phyloP scores from a whole-genome alignment of 2,329 filamentous ascomycete species.

The Acrocalymma vagum region DNA sequence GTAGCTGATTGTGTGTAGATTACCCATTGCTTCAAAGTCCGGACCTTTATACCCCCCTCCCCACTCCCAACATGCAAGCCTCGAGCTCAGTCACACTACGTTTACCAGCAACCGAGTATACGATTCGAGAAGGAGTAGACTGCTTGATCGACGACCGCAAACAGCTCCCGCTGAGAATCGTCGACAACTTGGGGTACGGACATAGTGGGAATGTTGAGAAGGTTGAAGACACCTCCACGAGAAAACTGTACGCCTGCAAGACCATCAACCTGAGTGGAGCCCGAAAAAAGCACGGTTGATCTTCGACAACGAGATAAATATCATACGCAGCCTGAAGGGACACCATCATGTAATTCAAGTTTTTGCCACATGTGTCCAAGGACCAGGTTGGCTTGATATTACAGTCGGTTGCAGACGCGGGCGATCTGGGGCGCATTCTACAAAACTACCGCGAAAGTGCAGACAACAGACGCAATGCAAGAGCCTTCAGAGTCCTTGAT shows the following conservation, averaged over 20 bases:
- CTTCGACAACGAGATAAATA: constrained; percentile 16
- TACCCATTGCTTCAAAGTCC: too few species aligned
- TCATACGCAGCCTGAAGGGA: constrained; percentile 10
- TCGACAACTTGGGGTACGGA: constrained; percentile 9
- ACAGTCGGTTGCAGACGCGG: constrained; percentile 21
- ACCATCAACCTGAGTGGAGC: constrained; percentile 8
- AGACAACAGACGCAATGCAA: neutral
- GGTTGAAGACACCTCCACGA: constrained; percentile 9
- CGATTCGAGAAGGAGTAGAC: too few species aligned
- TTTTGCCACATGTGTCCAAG: constrained; percentile 15
- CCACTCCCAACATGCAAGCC: too few species aligned
- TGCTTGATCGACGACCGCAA: too few species aligned
- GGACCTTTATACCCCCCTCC: too few species aligned
- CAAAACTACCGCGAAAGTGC: constrained; percentile 13
- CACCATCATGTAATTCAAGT: constrained; percentile 19
- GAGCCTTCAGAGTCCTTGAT: neutral
- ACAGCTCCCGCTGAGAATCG: too few species aligned
- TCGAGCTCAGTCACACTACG: too few species aligned
- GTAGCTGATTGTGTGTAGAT: too few species aligned
- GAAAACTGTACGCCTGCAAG: constrained; percentile 14
- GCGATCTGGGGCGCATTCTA: constrained; percentile 24
- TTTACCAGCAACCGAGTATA: too few species aligned
- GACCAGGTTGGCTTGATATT: constrained; percentile 19
- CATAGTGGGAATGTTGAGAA: constrained; percentile 12
- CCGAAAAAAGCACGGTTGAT: constrained; percentile 1